phyloP scores from a whole-genome alignment of 1,284 basidiomycete species.

The Tilletiaria anomala region DNA sequence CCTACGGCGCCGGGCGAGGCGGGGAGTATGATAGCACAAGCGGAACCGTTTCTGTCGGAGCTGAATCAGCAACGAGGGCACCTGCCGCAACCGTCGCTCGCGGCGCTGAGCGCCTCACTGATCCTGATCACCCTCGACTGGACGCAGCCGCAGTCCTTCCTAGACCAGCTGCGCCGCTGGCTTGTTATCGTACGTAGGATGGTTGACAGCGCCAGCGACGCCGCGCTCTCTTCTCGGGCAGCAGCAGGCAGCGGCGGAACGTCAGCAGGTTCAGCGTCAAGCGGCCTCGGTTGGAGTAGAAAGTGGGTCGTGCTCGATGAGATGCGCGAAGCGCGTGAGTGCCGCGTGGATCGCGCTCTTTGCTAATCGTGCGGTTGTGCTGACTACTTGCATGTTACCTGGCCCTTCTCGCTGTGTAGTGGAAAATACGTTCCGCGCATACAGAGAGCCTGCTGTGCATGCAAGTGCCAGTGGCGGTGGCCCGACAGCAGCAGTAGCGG shows the following conservation, averaged over 20 bases:
- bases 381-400: no score
- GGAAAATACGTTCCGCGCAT: conserved; percentile 57
- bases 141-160: conserved; percentile 80
- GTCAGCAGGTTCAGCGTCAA: no score
- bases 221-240: conserved; percentile 38
- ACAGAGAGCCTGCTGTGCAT: conserved; percentile 82
- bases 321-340: conserved; percentile 64
- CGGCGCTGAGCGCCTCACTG: conserved; percentile 58
- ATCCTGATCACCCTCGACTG: conserved; percentile 85
- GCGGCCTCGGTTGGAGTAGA: conserved; percentile 48
- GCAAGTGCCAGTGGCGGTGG: no score
- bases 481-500: no score
- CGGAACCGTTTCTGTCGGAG: neutral
- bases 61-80: no score
- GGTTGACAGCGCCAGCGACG: conserved; percentile 49
- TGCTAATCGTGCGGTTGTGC: no score
- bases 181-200: conserved; percentile 42
- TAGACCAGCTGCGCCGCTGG: conserved; percentile 77
- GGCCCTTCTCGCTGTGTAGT: neutral
- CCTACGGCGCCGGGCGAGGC: conserved; percentile 38
- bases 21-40: no score
- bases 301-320: conserved; percentile 43
- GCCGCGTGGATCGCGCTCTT: no score
- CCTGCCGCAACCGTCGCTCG: conserved; percentile 21
- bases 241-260: conserved; percentile 49